Evolutionary conservation across 495 filamentous ascomycete genomes (phyloP), one percentile per base, ranked within the genome.

Genomic region (Paragyromitra xinjiangensis): DNA sequence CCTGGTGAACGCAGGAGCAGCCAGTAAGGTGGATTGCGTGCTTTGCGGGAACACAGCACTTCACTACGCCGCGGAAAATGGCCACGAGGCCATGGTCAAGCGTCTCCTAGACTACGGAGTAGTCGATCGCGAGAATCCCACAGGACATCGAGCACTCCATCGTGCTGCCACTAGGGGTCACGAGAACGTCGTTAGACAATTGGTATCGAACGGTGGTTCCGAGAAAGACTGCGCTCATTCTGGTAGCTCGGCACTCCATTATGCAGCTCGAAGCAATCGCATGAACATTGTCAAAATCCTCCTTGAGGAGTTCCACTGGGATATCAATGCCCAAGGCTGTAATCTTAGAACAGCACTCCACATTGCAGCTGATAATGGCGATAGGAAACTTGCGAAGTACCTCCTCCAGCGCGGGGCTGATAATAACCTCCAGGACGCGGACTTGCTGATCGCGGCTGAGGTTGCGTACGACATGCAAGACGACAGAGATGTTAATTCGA

Each of bases 201-300:
- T 80, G 14, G 71, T 81, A 11, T 61, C 12, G 22, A 63, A 75
- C 5, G 51, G 61, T 44, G 14, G 56, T 14, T 51, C 22, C 12
- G 61, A 73, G 45, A 7, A 37, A 48, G 45, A 48, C 45, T 19
- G 39, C 45, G 72, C 63, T 6, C 45, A 48, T 42, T 42, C 66
- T 1, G 82, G 82, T 12, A 79, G 83, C 40, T 85, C 84, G 0
- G 79, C 80, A 11, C 77, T 87, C 16, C 84, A 86, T 76, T 70
- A 81, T 16, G 83, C 81, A n/a, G 77, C 79, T 3, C 64, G 62
- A 22, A 68, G 79, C 39, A 77, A 78, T 9, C 77, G 82, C 48
- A 63, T 77, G 39, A 55, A 73, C 11, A 62, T 84, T 26, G 53
- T 75, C 24, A 62, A 72, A 14, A 24, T 79, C 6, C 67, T 85